Evolutionary conservation across 805 yeast species (phyloP), one percentile per base, ranked within the genome.

Genomic region (Myxozyma melibiosi): DNA sequence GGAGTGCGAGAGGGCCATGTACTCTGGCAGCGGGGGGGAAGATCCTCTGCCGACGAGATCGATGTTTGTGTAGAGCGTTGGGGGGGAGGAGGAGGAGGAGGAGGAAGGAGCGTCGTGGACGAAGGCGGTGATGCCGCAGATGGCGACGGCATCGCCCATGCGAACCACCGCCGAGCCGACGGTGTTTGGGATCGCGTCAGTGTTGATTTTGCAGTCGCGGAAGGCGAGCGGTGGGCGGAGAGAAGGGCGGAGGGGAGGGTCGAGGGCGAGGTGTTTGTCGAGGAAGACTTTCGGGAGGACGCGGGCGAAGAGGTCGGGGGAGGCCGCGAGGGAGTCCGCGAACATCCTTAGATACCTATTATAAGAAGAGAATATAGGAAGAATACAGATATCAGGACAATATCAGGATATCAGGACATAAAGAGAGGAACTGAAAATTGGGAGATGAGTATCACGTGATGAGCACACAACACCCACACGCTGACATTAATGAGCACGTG

Each of bases 21-120:
- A 95, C 71, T 89, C 96, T 65, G 85, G 87, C 1, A 90, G 81
- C 28, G 96, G 95, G 0, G 90, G 88, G 16, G 34, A 38, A 16
- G 94, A 92, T 27, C 71, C 68, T 55, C 89, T 74, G 20, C 96
- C 96, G 14, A 33, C 54, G 39, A 55, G 30, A 31, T 59, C 62
- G 25, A 52, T 49, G 43, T 57, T 59, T n/a, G 58, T 48, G 35
- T 35, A 57, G 13, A 59, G 41, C 13, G 51, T 37, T 1, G 48
- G 13, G 25, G 24, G n/a, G n/a, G n/a, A n/a, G n/a, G n/a, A n/a
- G n/a, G n/a, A n/a, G 7, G 55, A n/a, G 6, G 40, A 35, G 13
- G 31, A 57, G 11, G 30, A 47, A 14, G 33, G 45, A 3, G 50
- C 4, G 4, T 42, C 44, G 22, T 53, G 16, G 1, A 50, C 30